Evolutionary conservation across 2,329 filamentous ascomycete species (phyloP), one percentile per base, ranked within the genome.

Genomic region (Herpotrichia juniperi): DNA sequence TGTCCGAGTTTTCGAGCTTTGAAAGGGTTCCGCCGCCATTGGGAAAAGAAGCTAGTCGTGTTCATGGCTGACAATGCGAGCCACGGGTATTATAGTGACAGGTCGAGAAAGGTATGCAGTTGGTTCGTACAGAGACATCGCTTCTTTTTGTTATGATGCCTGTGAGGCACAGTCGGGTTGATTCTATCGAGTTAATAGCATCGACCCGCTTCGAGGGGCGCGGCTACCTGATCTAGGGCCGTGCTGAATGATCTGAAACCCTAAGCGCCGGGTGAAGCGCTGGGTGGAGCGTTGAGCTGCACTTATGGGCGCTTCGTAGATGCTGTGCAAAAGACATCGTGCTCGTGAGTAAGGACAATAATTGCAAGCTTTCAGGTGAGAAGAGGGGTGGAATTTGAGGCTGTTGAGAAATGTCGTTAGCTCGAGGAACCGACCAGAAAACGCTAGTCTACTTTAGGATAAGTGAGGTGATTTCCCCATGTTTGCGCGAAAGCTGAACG

Each of bases 91-190:
- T 14, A 47, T 12, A 28, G 30, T 24, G 44, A 37, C 40, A 45
- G 43, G 44, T 46, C 21, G 19, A 25, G 16, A n/a, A 25, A 24
- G 46, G 59, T 63, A 10, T 17, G 40, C n/a, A n/a, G 26, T 28
- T 43, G 49, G 61, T 64, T 63, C 63, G 61, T 60, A 51, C 45
- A 22, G 59, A 60, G 65, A 58, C 59, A 62, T 61, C 58, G 40
- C 55, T 34, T 44, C 26, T 49, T 59, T 68, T 68, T 67, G 44
- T 39, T 39, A 9, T 25, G n/a, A 22, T 28, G 31, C 7, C 28
- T 42, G 54, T 67, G 56, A 43, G 65, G 65, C 65, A 48, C 59
- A 67, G 65, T 54, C 39, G 52, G 30, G 61, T 56, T 54, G 28
- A 63, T 60, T 64, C 54, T 39, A 40, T 56, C 46, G 39, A 45